A percentile compares a stretch with the other conserved stretches of the same genome.
phyloP scores from a whole-genome alignment of 2,329 filamentous ascomycete genomes.

The Exophiala sp. region DNA sequence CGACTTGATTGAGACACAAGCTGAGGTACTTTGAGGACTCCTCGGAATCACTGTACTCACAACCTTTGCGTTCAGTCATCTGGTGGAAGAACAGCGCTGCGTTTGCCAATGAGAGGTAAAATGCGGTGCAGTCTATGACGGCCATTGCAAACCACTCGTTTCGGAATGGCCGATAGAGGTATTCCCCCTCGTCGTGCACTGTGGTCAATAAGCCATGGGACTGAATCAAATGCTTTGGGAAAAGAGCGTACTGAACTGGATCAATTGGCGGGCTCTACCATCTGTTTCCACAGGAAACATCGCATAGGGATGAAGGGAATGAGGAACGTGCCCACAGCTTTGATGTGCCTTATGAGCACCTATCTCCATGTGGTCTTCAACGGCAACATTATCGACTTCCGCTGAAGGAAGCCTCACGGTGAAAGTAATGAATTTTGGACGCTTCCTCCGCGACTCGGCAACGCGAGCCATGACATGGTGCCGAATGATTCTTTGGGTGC shows the following conservation, averaged over 20 bases:
- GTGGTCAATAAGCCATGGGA: background rate
- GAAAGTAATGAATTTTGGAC: slow-evolving; percentile 1
- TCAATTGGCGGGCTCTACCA: slow-evolving; percentile 9
- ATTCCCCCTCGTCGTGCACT: slow-evolving; percentile 18
- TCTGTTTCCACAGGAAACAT: slow-evolving; percentile 9
- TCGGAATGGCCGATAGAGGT: slow-evolving; percentile 30
- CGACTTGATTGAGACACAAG: slow-evolving; percentile 23
- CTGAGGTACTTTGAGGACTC: slow-evolving; percentile 28
- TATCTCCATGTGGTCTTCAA: too few relatives aligned
- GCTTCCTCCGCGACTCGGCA: slow-evolving; percentile 9
- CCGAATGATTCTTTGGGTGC: slow-evolving; percentile 6
- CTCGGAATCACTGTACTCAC: slow-evolving; percentile 25
- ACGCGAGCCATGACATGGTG: slow-evolving; percentile 15
- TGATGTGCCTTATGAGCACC: too few relatives aligned
- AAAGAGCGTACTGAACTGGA: slow-evolving; percentile 15
- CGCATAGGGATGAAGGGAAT: slow-evolving; percentile 5
- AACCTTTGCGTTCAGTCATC: slow-evolving; percentile 14
- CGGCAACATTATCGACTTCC: too few relatives aligned
- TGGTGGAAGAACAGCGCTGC: slow-evolving; percentile 30
- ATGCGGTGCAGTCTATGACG: slow-evolving; percentile 26
- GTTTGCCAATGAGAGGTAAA: slow-evolving; percentile 29
- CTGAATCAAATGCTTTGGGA: too few relatives aligned
- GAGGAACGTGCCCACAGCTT: background rate
- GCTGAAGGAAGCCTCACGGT: background rate
- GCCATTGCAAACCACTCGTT: slow-evolving; percentile 31